Conservation (phyloP, 352 stramenopile species). For the Nothophytophthora sp. region DNA sequence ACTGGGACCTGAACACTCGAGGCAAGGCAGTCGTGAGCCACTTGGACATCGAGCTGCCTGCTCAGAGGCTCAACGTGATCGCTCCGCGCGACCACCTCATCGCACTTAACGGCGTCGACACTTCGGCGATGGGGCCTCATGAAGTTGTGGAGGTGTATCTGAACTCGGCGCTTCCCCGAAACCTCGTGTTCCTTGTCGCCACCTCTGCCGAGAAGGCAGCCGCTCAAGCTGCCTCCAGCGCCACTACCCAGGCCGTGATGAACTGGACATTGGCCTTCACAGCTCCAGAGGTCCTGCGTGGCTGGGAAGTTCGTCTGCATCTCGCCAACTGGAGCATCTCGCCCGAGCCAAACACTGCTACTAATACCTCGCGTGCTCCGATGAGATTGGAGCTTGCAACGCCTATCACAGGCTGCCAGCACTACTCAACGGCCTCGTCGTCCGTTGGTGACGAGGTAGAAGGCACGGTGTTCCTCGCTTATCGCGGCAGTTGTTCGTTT, state of each 20-base stretch:
- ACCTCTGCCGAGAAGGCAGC: conserved; percentile 25
- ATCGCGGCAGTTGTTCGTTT: conserved; percentile 62
- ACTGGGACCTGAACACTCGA: conserved; percentile 63
- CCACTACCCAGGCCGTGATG: conserved; percentile 18
- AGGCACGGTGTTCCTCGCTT: conserved; percentile 41
- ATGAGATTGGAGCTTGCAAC: conserved; percentile 31
- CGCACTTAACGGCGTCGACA: conserved; percentile 67
- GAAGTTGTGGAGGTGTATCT: conserved; percentile 61
- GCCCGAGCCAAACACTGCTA: conserved; percentile 17
- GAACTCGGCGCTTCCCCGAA: conserved; percentile 35
- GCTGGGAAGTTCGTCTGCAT: conserved; percentile 57
- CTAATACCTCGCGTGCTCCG: conserved; percentile 8
- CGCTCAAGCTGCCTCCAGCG: conserved; percentile 9
- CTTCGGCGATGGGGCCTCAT: conserved; percentile 45
- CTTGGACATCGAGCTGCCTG: conserved; percentile 52
- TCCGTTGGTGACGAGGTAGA: neutral
- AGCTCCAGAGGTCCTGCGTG: conserved; percentile 36
- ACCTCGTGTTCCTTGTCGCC: conserved; percentile 52
- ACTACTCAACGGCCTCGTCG: conserved; percentile 13
- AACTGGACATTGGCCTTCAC: conserved; percentile 65
- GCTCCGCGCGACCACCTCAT: conserved; percentile 61
- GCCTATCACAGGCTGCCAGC: conserved; percentile 44
- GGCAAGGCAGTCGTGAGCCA: conserved; percentile 59
- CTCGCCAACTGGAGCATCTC: conserved; percentile 59
- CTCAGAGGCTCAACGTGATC: conserved; percentile 52